These are phyloP conservation scores for Diaporthe citriasiana DNA, from an alignment of 2,329 filamentous ascomycete genomes.

Conservation along the genomic window DNA sequence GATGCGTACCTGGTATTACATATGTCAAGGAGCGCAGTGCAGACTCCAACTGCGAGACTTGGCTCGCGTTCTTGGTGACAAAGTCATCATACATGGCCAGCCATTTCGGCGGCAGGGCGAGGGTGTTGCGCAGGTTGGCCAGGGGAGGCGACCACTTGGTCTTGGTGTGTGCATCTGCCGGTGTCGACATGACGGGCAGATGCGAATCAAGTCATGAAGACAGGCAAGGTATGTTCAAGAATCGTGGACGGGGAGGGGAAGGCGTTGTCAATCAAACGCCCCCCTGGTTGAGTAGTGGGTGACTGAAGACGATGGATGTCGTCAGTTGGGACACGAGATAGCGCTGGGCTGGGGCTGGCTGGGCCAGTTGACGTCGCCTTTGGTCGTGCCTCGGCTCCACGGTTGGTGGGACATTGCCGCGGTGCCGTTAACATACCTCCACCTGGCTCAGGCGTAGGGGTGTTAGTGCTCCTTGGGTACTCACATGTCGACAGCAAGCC, in stretches of 20 bases:
- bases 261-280: background rate
- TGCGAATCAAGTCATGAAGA: constrained; percentile 32
- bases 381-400: constrained; percentile 29
- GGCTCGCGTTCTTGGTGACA: constrained; percentile 93
- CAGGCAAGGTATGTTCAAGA: background rate
- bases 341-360: constrained; percentile 11
- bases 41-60: constrained; percentile 95
- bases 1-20: constrained; percentile 83
- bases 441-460: rapidly evolving
- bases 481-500: constrained; percentile 13
- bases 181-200: constrained; percentile 39
- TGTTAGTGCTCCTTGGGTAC: constrained; percentile 23
- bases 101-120: constrained; percentile 75
- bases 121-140: constrained; percentile 56
- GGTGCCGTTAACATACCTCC: background rate
- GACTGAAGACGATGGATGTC: constrained; percentile 23
- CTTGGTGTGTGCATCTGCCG: constrained; percentile 41
- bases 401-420: constrained; percentile 4
- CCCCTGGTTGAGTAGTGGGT: background rate
- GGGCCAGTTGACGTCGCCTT: constrained; percentile 4
- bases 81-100: constrained; percentile 85
- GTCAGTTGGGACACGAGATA: constrained; percentile 8
- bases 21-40: constrained; percentile 94
- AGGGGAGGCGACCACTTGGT: constrained; percentile 43
- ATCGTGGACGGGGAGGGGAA: background rate